phyloP scores from a whole-genome alignment of 352 stramenopile species.

The Phytophthora citricola region DNA sequence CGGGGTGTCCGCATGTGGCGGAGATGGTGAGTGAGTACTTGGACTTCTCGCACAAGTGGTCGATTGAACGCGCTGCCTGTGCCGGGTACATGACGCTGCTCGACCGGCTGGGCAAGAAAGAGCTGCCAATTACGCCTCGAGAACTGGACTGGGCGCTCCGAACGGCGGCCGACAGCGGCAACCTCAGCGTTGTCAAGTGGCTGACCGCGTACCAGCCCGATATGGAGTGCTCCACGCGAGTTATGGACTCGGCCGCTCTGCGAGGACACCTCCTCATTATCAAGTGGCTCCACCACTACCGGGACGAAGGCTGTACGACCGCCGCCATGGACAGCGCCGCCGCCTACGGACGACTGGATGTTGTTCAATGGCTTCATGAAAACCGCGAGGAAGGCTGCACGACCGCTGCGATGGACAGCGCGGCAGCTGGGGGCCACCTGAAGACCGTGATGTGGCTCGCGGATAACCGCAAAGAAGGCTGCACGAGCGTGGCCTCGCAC shows the following conservation, averaged over 20 bases:
- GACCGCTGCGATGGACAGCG: slow-evolving; percentile 75
- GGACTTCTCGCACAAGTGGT: slow-evolving; percentile 68
- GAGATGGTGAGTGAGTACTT: slow-evolving; percentile 57
- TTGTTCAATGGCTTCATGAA: slow-evolving; percentile 77
- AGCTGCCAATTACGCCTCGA: slow-evolving; percentile 46
- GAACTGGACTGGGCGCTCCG: slow-evolving; percentile 77
- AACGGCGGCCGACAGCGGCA: slow-evolving; percentile 71
- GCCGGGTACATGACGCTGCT: slow-evolving; percentile 62
- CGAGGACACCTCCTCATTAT: slow-evolving; percentile 73
- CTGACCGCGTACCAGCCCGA: slow-evolving; percentile 61
- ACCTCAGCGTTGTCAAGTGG: slow-evolving; percentile 70
- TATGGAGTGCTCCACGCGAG: slow-evolving; percentile 59
- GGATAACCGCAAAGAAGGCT: slow-evolving; percentile 65
- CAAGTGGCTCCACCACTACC: slow-evolving; percentile 75
- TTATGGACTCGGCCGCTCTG: slow-evolving; percentile 86
- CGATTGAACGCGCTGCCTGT: slow-evolving; percentile 60
- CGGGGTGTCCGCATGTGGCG: slow-evolving; percentile 52
- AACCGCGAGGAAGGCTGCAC: slow-evolving; percentile 76
- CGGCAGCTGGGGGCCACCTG: slow-evolving; percentile 68
- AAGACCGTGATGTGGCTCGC: slow-evolving; percentile 75
- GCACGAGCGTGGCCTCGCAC: slow-evolving; percentile 71
- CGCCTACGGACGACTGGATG: slow-evolving; percentile 67
- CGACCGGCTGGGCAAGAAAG: slow-evolving; percentile 46
- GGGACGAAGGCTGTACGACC: slow-evolving; percentile 72
- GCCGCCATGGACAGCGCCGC: slow-evolving; percentile 84